These are phyloP conservation scores for Bidens hawaiensis DNA, from an alignment of 140 eudicot species.

Conservation along the genomic window DNA sequence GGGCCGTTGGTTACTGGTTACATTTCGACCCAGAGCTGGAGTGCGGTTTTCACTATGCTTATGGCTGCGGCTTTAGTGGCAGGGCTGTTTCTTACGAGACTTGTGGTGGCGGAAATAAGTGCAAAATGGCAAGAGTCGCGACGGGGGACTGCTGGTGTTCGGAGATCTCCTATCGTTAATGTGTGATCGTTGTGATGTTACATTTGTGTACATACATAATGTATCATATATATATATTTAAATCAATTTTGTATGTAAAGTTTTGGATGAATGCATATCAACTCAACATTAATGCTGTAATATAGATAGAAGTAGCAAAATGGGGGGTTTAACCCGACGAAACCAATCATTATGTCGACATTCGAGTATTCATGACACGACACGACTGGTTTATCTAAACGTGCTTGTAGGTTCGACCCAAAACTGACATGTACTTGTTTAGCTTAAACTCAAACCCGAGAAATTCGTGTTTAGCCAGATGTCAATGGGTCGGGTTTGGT, in stretches of 20 bases:
- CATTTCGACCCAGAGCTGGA: constrained; percentile 79
- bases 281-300: not conserved
- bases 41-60: constrained; percentile 77
- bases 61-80: constrained; percentile 82
- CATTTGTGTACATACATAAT: constrained; percentile 17
- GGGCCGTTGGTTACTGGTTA: constrained; percentile 95
- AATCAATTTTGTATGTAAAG: constrained; percentile 17
- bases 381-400: too few relatives aligned
- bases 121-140: constrained; percentile 46
- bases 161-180: constrained; percentile 26
- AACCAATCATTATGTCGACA: not conserved
- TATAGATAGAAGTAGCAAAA: not conserved
- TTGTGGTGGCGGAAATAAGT: constrained; percentile 71
- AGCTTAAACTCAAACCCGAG: too few relatives aligned
- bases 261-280: constrained; percentile 9
- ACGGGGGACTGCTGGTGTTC: constrained; percentile 7
- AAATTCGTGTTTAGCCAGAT: too few relatives aligned
- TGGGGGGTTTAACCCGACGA: not conserved
- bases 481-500: too few relatives aligned
- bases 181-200: constrained; percentile 32
- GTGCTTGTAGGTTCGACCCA: too few relatives aligned
- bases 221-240: constrained; percentile 12
- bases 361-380: too few relatives aligned
- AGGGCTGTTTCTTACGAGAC: constrained; percentile 81
- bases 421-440: too few relatives aligned